These are phyloP conservation scores for Colletotrichum theobromicola DNA, from an alignment of 2,329 filamentous ascomycete species.

Conservation along the genomic window DNA sequence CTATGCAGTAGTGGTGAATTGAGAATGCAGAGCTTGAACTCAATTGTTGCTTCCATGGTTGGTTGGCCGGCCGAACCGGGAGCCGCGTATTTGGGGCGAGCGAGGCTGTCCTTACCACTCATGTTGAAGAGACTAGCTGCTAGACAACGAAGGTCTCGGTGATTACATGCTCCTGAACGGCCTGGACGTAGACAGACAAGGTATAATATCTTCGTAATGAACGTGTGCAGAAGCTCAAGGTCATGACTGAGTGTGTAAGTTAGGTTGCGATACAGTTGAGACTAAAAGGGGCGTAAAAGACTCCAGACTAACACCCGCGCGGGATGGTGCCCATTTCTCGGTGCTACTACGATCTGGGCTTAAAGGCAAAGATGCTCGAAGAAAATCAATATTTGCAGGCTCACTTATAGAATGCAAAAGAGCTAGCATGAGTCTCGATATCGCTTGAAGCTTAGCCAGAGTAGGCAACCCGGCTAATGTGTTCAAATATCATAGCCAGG, in stretches of 20 bases:
- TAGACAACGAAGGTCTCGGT: not conserved
- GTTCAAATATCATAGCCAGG: fast-evolving
- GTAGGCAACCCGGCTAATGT: fast-evolving
- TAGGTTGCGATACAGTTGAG: not conserved
- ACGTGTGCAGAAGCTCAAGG: fast-evolving
- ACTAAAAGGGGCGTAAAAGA: too few species aligned
- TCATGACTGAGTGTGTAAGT: not conserved
- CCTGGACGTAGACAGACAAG: not conserved
- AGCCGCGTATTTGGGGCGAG: not conserved
- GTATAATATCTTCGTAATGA: not conserved
- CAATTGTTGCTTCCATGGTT: not conserved
- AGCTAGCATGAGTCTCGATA: too few species aligned
- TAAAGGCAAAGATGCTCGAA: fast-evolving
- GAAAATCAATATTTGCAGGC: too few species aligned
- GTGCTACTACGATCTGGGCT: not conserved
- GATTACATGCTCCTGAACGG: not conserved
- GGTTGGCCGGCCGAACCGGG: not conserved
- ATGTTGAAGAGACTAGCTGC: not conserved
- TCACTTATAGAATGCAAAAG: too few species aligned
- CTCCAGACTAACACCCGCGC: too few species aligned
- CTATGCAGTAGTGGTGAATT: not conserved
- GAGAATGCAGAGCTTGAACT: not conserved
- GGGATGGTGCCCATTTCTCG: fast-evolving
- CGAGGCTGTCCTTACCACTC: not conserved
- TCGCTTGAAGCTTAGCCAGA: too few species aligned